Evolutionary conservation across 2,329 filamentous ascomycete species (phyloP), one percentile per base, ranked within the genome.

Genomic region (Ophiostoma sp.): DNA sequence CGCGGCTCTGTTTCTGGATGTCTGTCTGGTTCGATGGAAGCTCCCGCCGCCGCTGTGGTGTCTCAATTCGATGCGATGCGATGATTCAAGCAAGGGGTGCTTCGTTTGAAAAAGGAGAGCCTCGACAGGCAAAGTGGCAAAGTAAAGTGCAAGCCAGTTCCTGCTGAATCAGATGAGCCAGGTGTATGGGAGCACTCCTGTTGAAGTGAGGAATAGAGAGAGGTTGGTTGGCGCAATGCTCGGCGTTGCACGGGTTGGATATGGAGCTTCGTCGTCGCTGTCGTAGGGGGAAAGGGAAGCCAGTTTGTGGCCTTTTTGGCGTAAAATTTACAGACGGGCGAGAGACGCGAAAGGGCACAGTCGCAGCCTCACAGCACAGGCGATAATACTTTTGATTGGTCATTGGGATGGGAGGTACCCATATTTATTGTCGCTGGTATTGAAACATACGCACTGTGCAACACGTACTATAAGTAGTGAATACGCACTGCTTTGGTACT

Each of bases 301-400:
- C 52, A 67, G 64, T 70, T 57, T 48, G 36, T 65, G 64, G 64
- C 33, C 15, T 64, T 65, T 65, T 67, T 67, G 69, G 69, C 69
- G 69, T 70, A 70, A 70, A 70, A 48, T 70, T 70, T 70, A 54
- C n/a, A 23, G 69, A 57, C 23, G 69, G 52, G 62, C 62, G 39
- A 64, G 62, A 67, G 39, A 64, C 69, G 62, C 62, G 62, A 64
- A 69, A 69, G 68, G 57, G 60, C 57, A 41, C 17, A 27, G 44
- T 54, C 44, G 69, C 33, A 68, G 69, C 69, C 57, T 68, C 69
- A 68, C 66, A 31, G 39, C 11, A 39, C 17, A 35, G 41, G 20
- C 8, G n/a, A 39, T 10, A 20, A 13, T 31, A 20, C 6, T 8
- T 31, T 15, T 67, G 52, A 68, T 68, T 70, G 67, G 66, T 17